Percentiles rank a stretch among this genome's conserved stretches.
Conservation (phyloP, 2,329 filamentous ascomycete species). For the Aspergillus sergii region DNA sequence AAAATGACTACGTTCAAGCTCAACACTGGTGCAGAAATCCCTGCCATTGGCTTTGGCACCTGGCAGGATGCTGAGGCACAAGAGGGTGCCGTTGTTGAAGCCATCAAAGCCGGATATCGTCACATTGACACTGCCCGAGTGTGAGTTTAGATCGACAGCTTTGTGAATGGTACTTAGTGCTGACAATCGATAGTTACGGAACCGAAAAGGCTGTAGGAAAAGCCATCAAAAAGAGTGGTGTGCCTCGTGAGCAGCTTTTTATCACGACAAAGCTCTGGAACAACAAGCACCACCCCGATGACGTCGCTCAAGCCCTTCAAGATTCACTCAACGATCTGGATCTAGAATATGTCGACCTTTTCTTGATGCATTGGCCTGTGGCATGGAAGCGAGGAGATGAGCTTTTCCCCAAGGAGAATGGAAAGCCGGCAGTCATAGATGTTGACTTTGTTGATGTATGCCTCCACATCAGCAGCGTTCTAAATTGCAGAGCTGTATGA, state of each 20-base stretch:
- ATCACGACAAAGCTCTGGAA: constrained; percentile 71
- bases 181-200: constrained; percentile 50
- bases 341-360: constrained; percentile 70
- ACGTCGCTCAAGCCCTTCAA: constrained; percentile 63
- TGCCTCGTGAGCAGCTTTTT: constrained; percentile 67
- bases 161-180: background rate
- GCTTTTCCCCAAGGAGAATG: constrained; percentile 50
- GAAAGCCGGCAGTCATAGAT: constrained; percentile 45
- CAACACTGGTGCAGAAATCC: constrained; percentile 52
- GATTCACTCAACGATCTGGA: constrained; percentile 64
- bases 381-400: constrained; percentile 55
- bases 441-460: constrained; percentile 54
- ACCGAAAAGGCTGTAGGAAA: constrained; percentile 69
- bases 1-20: constrained; percentile 43
- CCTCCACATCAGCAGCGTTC: background rate
- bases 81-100: constrained; percentile 51
- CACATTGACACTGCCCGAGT: constrained; percentile 57
- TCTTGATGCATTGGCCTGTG: constrained; percentile 68
- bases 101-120: constrained; percentile 55
- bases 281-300: constrained; percentile 62
- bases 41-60: constrained; percentile 56
- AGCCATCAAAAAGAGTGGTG: constrained; percentile 64
- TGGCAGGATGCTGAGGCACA: constrained; percentile 57
- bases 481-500: background rate
- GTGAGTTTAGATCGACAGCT: constrained; percentile 27